Percentiles rank a stretch among this genome's conserved stretches.
Conservation (phyloP, 2,329 filamentous ascomycete species). For the Xylogone sp. region DNA sequence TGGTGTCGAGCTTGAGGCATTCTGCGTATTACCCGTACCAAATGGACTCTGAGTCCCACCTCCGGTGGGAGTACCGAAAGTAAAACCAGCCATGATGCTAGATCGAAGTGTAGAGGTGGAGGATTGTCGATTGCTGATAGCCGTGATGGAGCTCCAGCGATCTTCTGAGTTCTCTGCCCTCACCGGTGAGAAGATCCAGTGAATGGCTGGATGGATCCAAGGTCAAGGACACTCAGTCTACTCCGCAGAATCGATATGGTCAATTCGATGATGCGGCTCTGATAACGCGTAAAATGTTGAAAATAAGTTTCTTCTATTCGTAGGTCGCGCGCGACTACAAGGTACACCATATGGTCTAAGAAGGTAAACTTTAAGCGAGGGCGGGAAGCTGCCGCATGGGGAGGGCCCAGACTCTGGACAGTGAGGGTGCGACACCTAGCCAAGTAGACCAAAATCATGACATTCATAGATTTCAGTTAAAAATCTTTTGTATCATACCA, state of each 20-base stretch:
- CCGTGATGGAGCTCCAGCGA: not conserved
- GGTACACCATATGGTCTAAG: no score
- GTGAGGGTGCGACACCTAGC: not conserved
- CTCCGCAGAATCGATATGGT: not conserved
- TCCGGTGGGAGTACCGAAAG: not conserved
- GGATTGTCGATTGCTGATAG: not conserved
- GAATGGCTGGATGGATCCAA: not conserved
- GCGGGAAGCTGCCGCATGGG: not conserved
- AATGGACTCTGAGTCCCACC: conserved; percentile 2
- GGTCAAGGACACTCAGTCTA: not conserved
- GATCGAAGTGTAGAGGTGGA: not conserved
- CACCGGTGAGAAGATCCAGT: not conserved
- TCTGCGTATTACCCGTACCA: not conserved
- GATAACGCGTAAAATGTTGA: not conserved
- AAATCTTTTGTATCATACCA: not conserved
- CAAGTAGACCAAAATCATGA: not conserved
- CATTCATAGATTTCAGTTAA: not conserved
- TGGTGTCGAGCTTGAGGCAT: conserved; percentile 7
- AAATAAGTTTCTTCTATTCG: not conserved
- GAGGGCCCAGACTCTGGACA: not conserved
- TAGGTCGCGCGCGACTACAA: not conserved
- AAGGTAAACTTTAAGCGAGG: not conserved
- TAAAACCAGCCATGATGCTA: not conserved
- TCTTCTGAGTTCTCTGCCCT: not conserved
- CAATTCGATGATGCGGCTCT: not conserved